Evolutionary conservation across 2,329 filamentous ascomycete species (phyloP), one percentile per base, ranked within the genome.

Genomic region (Elsinoe batatas): DNA sequence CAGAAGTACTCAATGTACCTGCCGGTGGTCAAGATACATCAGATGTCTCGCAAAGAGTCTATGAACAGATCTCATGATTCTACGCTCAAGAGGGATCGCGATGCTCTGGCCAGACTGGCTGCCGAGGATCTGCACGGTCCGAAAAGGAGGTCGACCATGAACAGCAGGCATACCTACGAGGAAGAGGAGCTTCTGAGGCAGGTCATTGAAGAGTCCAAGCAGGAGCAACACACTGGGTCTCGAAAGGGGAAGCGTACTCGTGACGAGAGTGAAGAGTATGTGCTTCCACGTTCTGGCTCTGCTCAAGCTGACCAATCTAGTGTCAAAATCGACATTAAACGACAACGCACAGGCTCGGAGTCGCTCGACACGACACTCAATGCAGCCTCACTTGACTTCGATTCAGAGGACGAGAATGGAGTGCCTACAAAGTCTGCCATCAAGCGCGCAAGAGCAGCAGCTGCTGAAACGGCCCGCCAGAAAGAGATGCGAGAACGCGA

Each of bases 81-180:
- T 71, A 65, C 77, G 71, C 64, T 83, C 72, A 74, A 64, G 75
- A 73, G 63, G 80, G 72, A 81, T 69, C 66, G 80, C 73, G 61
- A 81, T 76, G 47, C 75, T 75, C 55, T 71, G 54, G 69, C 74
- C 20, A 71, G 77, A 58, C 71, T 72, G 49, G 80, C 74, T 61
- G 78, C 76, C 40, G 47, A 51, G 17, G 74, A 77, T 43, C 70
- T 71, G 42, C 78, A 82, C 54, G 79, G 81, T 53, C 83, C 85
- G 36, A 97, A 96, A 69, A 82, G 93, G 58, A 82, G 93, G 26
- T 95, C 90, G 17, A 98, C 93, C 5, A 96, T 97, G 89, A 95
- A 97, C 67, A 98, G 93, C 68, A 83, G 91, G 59, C 91, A 91
- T 40, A 91, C 90, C 18, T 97, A 97, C 64, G 91, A 97, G 61